phyloP scores from a whole-genome alignment of 768 basidiomycete genomes.

The Agaricus bisporus region DNA sequence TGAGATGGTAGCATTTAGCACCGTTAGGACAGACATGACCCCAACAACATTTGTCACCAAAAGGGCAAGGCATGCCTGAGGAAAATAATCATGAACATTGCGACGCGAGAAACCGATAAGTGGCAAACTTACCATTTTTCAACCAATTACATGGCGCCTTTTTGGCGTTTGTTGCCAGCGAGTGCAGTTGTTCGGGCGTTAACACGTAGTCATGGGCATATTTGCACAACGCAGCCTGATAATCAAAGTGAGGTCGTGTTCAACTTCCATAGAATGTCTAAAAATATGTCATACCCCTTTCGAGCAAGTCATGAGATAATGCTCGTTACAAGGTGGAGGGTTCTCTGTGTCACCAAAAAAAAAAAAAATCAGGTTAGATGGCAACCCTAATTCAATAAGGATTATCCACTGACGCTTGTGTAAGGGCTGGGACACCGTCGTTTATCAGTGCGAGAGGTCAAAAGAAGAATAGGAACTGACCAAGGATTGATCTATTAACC shows the following conservation, averaged over 20 bases:
- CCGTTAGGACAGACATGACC: slow-evolving; percentile 81
- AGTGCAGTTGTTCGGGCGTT: slow-evolving; percentile 63
- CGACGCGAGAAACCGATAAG: neutral
- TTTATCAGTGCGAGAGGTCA: neutral
- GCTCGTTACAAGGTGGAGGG: slow-evolving; percentile 82
- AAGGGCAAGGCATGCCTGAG: slow-evolving; percentile 67
- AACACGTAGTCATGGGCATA: slow-evolving; percentile 79
- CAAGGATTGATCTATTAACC: slow-evolving; percentile 57
- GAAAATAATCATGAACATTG: slow-evolving; percentile 1
- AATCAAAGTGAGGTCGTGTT: slow-evolving; percentile 13
- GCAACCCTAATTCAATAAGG: slow-evolving; percentile 2
- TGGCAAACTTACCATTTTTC: slow-evolving; percentile 60
- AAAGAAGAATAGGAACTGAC: slow-evolving; percentile 27
- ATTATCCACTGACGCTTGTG: slow-evolving; percentile 58
- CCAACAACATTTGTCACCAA: slow-evolving; percentile 74
- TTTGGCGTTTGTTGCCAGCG: slow-evolving; percentile 71
- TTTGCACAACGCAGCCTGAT: slow-evolving; percentile 60
- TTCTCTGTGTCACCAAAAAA: slow-evolving; percentile 41
- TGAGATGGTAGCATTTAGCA: slow-evolving; percentile 61
- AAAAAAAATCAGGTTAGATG: slow-evolving; percentile 5
- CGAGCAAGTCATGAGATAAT: slow-evolving; percentile 77
- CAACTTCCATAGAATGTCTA: neutral
- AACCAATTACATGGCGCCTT: slow-evolving; percentile 84
- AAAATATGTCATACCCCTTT: slow-evolving; percentile 50
- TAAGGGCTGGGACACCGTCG: slow-evolving; percentile 44